Evolutionary conservation across 441 rosid genomes (phyloP), one percentile per base, ranked within the genome.

Genomic region (Biscutella laevigata): DNA sequence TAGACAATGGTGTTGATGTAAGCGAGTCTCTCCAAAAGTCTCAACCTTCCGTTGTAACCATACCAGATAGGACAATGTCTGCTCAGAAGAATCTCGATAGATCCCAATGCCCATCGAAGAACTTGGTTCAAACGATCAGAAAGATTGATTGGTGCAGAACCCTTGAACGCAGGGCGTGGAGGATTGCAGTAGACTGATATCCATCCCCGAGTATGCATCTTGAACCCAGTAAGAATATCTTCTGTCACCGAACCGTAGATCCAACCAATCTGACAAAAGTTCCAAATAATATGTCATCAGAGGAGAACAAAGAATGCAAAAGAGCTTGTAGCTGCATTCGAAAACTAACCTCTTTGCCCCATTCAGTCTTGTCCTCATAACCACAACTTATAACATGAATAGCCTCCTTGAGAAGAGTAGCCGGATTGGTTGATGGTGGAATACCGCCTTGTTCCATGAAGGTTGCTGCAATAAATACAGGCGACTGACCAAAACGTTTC

Each of bases 131-230:
- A 67, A 62, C 97, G 88, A 73, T 90, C 97, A 20, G 97, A 89
- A 69, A 89, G 97, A 82, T 89, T 89, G 84, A 89, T 89, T 24
- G 97, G 97, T 58, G 97, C 97, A 67, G 97, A 90, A 14, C 98
- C 98, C 78, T 90, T 90, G 61, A 90, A 90, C 7, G 96, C 95
- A 52, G 98, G 98, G 37, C 98, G 95, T 6, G 94, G 84, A 59
- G 98, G 98, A 87, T 87, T 83, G 69, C 98, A 90, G 67, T 90
- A 90, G 57, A 90, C 54, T 11, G 98, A 90, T 57, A 87, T 79
- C 98, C 98, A 90, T 24, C 98, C 98, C 34, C 95, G 98, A 44
- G 95, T 88, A 69, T 90, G 98, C 98, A 90, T 90, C 81, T 90
- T 90, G 66, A 90, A 90, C 57, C 97, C 97, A 22, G 97, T 90